Evolutionary conservation across 2,329 filamentous ascomycete genomes (phyloP).

Genomic region (Madurella fahalii): DNA sequence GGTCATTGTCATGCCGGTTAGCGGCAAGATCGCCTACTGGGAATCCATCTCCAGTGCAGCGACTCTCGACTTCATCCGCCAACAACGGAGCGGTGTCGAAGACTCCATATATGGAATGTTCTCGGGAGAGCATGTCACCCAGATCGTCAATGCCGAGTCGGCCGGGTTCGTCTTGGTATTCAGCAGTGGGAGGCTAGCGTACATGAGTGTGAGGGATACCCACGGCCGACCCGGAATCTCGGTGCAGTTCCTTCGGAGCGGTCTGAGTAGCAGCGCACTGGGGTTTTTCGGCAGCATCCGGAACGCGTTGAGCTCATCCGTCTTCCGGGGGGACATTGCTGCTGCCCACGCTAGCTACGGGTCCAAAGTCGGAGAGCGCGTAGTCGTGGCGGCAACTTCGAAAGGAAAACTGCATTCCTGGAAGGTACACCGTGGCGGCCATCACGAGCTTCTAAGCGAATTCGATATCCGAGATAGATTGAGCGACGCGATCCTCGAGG

Average conservation of each 20-base stretch:
- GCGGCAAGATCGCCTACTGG: conserved; percentile 88
- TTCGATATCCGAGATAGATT: conserved; percentile 66
- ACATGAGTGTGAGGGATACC: conserved; percentile 78
- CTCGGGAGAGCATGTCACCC: conserved; percentile 71
- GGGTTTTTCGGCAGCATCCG: conserved; percentile 80
- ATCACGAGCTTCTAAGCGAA: conserved; percentile 69
- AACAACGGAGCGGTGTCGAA: conserved; percentile 76
- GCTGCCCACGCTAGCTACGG: conserved; percentile 73
- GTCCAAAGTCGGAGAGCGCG: conserved; percentile 73
- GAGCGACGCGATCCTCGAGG: conserved; percentile 55
- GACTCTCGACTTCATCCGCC: conserved; percentile 75
- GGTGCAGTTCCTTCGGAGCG: conserved; percentile 69
- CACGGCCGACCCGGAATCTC: conserved; percentile 81
- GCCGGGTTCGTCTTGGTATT: conserved; percentile 83
- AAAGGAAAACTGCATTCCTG: conserved; percentile 78
- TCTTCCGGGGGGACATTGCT: conserved; percentile 71
- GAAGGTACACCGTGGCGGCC: conserved; percentile 84
- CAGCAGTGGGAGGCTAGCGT: conserved; percentile 80
- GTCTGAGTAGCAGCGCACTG: conserved; percentile 50
- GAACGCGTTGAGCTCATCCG: conserved; percentile 66
- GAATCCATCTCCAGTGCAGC: conserved; percentile 89
- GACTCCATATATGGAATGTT: conserved; percentile 68
- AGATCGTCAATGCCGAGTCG: conserved; percentile 76
- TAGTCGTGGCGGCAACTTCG: conserved; percentile 73
- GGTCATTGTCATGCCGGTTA: conserved; percentile 77